Conservation (phyloP, 2,329 filamentous ascomycete species). For the Xylariaceae sp. region DNA sequence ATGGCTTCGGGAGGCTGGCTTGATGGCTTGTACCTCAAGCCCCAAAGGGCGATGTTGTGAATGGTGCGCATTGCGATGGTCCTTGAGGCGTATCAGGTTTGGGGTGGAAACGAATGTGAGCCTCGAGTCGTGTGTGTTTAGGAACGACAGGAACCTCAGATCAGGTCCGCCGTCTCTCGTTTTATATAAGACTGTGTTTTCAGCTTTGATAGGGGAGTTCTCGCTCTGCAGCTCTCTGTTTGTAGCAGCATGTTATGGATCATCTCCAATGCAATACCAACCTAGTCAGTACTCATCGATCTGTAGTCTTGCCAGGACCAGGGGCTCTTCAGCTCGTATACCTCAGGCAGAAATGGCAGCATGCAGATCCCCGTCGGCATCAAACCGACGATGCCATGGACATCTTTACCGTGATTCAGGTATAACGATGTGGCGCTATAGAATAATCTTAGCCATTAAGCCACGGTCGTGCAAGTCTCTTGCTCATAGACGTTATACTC, state of each 20-base stretch:
- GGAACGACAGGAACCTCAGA: neutral
- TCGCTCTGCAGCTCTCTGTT: conserved; percentile 5
- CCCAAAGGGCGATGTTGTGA: conserved; percentile 23
- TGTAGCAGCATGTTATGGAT: conserved; percentile 10
- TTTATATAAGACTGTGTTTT: conserved; percentile 14
- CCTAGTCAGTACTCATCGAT: conserved; percentile 2
- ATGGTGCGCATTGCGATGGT: conserved; percentile 21
- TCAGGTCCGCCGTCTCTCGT: conserved; percentile 2
- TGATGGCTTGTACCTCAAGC: conserved; percentile 22
- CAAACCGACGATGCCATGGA: conserved; percentile 12
- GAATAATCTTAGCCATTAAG: conserved; percentile 4
- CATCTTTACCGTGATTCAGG: conserved; percentile 14
- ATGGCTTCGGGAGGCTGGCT: neutral
- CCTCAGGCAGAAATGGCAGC: conserved; percentile 12
- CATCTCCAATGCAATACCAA: neutral
- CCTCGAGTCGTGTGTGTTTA: conserved; percentile 12
- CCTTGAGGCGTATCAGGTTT: conserved; percentile 6
- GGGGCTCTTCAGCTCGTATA: conserved; percentile 12
- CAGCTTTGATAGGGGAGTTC: neutral
- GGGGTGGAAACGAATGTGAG: conserved; percentile 24
- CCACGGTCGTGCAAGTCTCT: conserved; percentile 13
- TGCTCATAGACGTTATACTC: neutral
- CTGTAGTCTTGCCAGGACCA: neutral
- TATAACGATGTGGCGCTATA: conserved; percentile 11
- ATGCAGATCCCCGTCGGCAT: conserved; percentile 25